Evolutionary conservation across 345 rosid species (phyloP), one percentile per base, ranked within the genome.

Genomic region (Eucalyptus lansdowneana): DNA sequence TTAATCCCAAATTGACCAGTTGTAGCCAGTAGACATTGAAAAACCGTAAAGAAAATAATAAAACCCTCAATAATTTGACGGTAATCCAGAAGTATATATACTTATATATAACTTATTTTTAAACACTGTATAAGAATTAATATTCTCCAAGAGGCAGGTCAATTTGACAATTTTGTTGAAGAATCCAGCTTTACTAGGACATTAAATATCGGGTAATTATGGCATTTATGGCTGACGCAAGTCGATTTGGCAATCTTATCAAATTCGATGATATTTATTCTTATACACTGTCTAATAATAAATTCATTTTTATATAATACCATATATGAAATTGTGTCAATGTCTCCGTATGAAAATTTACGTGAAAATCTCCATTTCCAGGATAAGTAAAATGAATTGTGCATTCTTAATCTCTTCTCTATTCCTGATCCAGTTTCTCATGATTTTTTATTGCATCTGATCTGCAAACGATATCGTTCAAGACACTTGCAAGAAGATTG

Each of bases 161-260:
- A 0, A 60, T 60, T 60, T 60, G 67, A 0, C 31, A 31, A 31
- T 67, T 0, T 31, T 31, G 0, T 8, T 0, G 3, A 16, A 31
- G 11, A 0, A 67, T 67, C 80, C 11, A 31, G 80, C 22, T 67
- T 67, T 31, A 67, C 0, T 8, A 31, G 40, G 80, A 16, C 22
- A 67, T 69, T 3, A 17, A 9, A 69, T 69, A 31, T 69, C 0
- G 19, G 42, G 42, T 69, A 16, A 69, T 34, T 69, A 34, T 69
- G 80, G 6, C 40, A 54, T 54, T 54, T 8, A 54, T 54, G 60
- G 60, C 27, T 0, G 60, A n/a, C 3, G 10, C 37, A 65, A 15
- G 21, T n/a, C 1, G 17, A 65, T 65, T 65, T 65, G 40, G 17
- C 72, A 62, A 14, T 62, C 72, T 62, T 29, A 62, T 62, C 9